Evolutionary conservation across 202 grass and related monocot genomes (phyloP).

Genomic region (Zoysia matrella): DNA sequence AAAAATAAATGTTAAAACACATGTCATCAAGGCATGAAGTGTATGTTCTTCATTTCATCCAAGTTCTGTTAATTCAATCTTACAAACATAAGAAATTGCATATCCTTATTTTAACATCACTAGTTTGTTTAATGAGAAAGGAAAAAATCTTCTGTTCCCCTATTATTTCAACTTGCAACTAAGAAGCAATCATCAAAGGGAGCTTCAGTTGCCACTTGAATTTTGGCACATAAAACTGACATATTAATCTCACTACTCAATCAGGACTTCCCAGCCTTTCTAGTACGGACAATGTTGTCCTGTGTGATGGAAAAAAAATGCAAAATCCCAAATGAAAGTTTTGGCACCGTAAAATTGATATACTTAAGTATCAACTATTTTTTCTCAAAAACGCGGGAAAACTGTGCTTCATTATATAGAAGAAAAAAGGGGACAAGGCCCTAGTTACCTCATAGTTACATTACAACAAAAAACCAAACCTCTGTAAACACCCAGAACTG

Average conservation of each 20-base stretch:
- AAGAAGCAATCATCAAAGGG: neutral
- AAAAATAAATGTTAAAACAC: slow-evolving; percentile 29
- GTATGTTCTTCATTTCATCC: neutral
- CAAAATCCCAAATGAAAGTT: neutral
- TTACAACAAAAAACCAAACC: too few species aligned
- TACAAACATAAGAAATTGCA: neutral
- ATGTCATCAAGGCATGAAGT: slow-evolving; percentile 12
- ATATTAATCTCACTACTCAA: slow-evolving; percentile 26
- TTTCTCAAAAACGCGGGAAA: neutral
- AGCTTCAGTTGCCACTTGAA: neutral
- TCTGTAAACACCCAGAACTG: too few species aligned
- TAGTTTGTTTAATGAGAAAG: neutral
- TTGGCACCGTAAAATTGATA: slow-evolving; percentile 10
- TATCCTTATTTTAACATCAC: slow-evolving; percentile 13
- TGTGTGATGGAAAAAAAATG: neutral
- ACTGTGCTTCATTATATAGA: too few species aligned
- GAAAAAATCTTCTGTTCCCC: neutral
- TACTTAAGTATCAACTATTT: neutral
- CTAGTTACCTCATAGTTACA: too few species aligned
- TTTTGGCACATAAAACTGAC: slow-evolving; percentile 31
- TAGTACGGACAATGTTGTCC: neutral
- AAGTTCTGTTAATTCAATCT: slow-evolving; percentile 3
- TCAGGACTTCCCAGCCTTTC: neutral
- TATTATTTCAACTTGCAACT: neutral
- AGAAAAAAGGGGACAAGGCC: too few species aligned